Conservation (phyloP, 148 eudicot genomes). For the Arctostaphylos glauca region DNA sequence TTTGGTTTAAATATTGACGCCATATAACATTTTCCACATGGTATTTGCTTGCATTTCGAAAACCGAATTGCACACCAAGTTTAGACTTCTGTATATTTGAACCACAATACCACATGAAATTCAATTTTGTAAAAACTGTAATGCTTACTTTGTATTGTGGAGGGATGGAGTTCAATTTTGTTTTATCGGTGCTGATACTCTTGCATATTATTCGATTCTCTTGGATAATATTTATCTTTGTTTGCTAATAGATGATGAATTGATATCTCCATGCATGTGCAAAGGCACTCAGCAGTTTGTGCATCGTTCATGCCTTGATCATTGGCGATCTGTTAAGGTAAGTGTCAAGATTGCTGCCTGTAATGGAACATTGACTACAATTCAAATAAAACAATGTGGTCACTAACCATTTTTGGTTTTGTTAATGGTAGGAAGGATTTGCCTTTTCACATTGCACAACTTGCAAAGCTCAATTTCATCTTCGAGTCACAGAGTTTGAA, state of each 20-base stretch:
- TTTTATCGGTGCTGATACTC: background rate
- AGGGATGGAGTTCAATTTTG: background rate
- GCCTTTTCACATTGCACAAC: conserved; percentile 97
- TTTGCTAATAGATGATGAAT: conserved; percentile 58
- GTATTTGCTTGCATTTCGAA: background rate
- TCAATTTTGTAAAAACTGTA: background rate
- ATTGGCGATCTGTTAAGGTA: conserved; percentile 96
- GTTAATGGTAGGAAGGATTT: conserved; percentile 70
- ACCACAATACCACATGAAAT: background rate
- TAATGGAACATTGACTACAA: background rate
- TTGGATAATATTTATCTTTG: background rate
- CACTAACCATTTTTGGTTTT: conserved; percentile 10
- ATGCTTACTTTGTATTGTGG: background rate
- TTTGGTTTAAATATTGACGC: background rate
- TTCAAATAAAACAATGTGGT: background rate
- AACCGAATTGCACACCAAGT: background rate
- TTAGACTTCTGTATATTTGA: background rate
- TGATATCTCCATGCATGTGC: conserved; percentile 98
- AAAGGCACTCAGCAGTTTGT: conserved; percentile 96
- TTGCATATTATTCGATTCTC: background rate
- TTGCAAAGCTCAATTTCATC: conserved; percentile 93
- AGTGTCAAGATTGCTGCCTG: conserved; percentile 19
- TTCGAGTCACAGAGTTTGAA: conserved; percentile 56
- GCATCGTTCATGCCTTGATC: conserved; percentile 93
- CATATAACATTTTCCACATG: background rate